Evolutionary conservation across 495 filamentous ascomycete genomes (phyloP).

Genomic region (Chaetomium cochliodes): DNA sequence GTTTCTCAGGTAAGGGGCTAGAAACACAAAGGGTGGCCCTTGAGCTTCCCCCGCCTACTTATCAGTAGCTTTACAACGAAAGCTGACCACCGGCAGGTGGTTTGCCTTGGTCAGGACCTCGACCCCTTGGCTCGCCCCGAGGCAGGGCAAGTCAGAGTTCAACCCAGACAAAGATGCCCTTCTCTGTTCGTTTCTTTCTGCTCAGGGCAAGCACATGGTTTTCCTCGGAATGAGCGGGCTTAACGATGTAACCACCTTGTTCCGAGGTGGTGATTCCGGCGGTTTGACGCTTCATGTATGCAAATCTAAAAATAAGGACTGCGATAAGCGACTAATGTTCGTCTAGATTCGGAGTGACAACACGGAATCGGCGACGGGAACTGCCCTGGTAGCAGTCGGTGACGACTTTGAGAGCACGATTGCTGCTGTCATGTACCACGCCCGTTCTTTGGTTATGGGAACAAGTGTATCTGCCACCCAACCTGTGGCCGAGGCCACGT

Average conservation of each 20-base stretch:
- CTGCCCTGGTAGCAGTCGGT: slow-evolving; percentile 70
- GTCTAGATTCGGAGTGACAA: slow-evolving; percentile 63
- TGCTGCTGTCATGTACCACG: slow-evolving; percentile 81
- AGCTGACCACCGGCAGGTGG: slow-evolving; percentile 52
- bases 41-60: background rate
- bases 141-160: slow-evolving; percentile 71
- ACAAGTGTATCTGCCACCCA: slow-evolving; percentile 29
- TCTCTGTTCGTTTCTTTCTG: slow-evolving; percentile 74
- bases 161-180: slow-evolving; percentile 72
- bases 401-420: slow-evolving; percentile 73
- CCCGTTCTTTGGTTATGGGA: slow-evolving; percentile 62
- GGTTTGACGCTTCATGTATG: background rate
- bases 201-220: slow-evolving; percentile 75
- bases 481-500: slow-evolving; percentile 25
- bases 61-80: background rate
- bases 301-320: too few relatives aligned
- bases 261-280: slow-evolving; percentile 58
- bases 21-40: background rate
- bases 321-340: background rate
- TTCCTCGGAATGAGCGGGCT: slow-evolving; percentile 77
- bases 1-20: slow-evolving; percentile 39
- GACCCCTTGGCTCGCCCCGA: slow-evolving; percentile 81
- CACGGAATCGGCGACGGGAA: slow-evolving; percentile 49
- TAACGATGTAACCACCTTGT: slow-evolving; percentile 65
- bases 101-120: slow-evolving; percentile 78